Evolutionary conservation across 2,329 filamentous ascomycete species (phyloP), one percentile per base, ranked within the genome.

Genomic region (Neofusicoccum sp.): DNA sequence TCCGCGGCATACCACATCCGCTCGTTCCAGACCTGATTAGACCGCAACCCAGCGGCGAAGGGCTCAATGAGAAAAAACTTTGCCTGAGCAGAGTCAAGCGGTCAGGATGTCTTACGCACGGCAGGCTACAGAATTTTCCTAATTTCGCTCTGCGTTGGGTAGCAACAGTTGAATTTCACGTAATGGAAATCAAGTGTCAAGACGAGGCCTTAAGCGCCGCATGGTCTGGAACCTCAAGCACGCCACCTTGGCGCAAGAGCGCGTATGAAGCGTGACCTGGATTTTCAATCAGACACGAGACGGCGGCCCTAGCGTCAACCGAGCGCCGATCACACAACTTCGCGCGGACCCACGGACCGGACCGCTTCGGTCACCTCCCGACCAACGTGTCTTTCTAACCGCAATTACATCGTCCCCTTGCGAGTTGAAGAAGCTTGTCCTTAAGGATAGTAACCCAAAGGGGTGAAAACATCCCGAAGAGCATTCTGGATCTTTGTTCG

Each of bases 391-490:
- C 47, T 36, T 33, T 7, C 6, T 20, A 20, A 24, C n/a, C 40
- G 40, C 6, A 43, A 43, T 43, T 43, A 8, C 44, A 16, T 16
- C 44, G 28, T 48, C 51, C 24, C 48, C 48, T 53, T 40, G 33
- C 48, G 12, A 40, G 40, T 40, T 12, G 36, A 41, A 30, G 28
- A 40, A 38, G 16, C 33, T 38, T 26, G 33, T 38, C 33, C 33
- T 6, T 4, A 28, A 38, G 11, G 12, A 26, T n/a, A 28, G 48
- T 51, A 31, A 9, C 49, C 49, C 12, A 24, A 56, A 56, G 36
- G 12, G n/a, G 51, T n/a, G 36, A 56, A 56, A 56, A 56, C 51
- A 43, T 56, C 51, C 51, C 26, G 38, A 8, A 43, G 51, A 33
- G 14, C 51, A 56, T 12, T 56, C 51, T 56, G 38, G 51, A 43